Conservation (phyloP, 2,329 filamentous ascomycete genomes). For the Drechslera avenae region DNA sequence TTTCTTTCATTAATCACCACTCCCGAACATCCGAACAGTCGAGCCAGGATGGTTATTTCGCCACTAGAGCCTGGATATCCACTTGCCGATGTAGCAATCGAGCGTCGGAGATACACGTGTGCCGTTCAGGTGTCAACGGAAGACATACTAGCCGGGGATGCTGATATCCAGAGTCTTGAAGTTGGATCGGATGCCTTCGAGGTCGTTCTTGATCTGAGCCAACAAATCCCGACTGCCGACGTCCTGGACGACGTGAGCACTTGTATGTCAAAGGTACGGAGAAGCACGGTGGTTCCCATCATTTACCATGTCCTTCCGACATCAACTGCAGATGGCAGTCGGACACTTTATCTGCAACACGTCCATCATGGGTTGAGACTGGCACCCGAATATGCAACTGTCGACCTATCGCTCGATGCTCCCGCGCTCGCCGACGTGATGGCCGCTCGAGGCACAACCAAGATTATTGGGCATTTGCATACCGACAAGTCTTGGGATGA, state of each 20-base stretch:
- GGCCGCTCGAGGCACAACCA: slow-evolving; percentile 59
- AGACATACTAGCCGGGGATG: slow-evolving; percentile 57
- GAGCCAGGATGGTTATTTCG: slow-evolving; percentile 46
- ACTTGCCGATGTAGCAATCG: slow-evolving; percentile 64
- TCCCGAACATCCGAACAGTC: slow-evolving; percentile 49
- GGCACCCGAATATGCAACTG: slow-evolving; percentile 63
- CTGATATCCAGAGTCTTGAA: slow-evolving; percentile 69
- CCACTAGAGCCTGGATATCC: slow-evolving; percentile 69
- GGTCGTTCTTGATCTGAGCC: slow-evolving; percentile 56
- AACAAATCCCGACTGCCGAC: slow-evolving; percentile 15
- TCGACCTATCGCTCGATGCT: slow-evolving; percentile 65
- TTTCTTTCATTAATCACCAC: slow-evolving; percentile 68
- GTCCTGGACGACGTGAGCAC: slow-evolving; percentile 58
- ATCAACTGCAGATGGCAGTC: slow-evolving; percentile 33
- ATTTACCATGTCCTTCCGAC: slow-evolving; percentile 46
- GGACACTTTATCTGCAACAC: slow-evolving; percentile 59
- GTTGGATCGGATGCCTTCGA: slow-evolving; percentile 72
- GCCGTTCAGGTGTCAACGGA: slow-evolving; percentile 67
- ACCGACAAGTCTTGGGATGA: slow-evolving; percentile 62
- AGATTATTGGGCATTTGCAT: slow-evolving; percentile 64
- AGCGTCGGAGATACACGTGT: slow-evolving; percentile 69
- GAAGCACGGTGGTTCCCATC: slow-evolving; percentile 62
- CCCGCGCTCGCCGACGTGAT: slow-evolving; percentile 58
- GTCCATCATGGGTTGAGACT: slow-evolving; percentile 65
- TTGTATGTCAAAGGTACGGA: slow-evolving; percentile 64